These are phyloP conservation scores for Thalassiosira oceanica DNA, from an alignment of 352 stramenopile genomes.

Conservation along the genomic window DNA sequence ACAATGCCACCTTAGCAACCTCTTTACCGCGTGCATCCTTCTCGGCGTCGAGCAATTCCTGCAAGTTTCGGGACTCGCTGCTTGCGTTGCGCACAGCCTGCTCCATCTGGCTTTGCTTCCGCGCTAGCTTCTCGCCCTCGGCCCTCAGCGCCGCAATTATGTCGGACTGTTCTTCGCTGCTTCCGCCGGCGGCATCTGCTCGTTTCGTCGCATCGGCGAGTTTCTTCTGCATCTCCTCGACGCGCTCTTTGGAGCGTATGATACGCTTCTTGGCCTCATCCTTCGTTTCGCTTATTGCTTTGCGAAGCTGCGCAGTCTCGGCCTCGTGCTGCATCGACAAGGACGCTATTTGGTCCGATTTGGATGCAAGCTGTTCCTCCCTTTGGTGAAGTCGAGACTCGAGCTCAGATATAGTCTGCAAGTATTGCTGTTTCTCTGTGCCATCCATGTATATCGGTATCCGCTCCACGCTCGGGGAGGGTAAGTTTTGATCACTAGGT, in stretches of 20 bases:
- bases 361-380: conserved; percentile 48
- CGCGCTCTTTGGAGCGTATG: conserved; percentile 55
- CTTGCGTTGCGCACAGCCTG: conserved; percentile 59
- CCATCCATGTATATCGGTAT: no score
- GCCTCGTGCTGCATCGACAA: conserved; percentile 29
- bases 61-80: conserved; percentile 49
- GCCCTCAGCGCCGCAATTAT: conserved; percentile 56
- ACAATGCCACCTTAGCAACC: conserved; percentile 42
- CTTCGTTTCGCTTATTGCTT: conserved; percentile 36
- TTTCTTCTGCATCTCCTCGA: conserved; percentile 59
- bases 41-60: conserved; percentile 56
- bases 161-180: conserved; percentile 43
- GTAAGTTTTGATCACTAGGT: no score
- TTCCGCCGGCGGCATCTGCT: conserved; percentile 14
- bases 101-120: conserved; percentile 72
- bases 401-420: conserved; percentile 31
- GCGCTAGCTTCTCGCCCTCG: conserved; percentile 65
- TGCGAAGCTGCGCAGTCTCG: conserved; percentile 25
- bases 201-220: conserved; percentile 15
- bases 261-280: conserved; percentile 53
- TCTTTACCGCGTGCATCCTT: conserved; percentile 31
- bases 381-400: conserved; percentile 44
- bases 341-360: conserved; percentile 57
- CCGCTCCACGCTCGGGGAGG: no score
- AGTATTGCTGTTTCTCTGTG: conserved; percentile 27